These are phyloP conservation scores for Centrapalus pauciflorus DNA, from an alignment of 129 eudicot species.

Conservation along the genomic window DNA sequence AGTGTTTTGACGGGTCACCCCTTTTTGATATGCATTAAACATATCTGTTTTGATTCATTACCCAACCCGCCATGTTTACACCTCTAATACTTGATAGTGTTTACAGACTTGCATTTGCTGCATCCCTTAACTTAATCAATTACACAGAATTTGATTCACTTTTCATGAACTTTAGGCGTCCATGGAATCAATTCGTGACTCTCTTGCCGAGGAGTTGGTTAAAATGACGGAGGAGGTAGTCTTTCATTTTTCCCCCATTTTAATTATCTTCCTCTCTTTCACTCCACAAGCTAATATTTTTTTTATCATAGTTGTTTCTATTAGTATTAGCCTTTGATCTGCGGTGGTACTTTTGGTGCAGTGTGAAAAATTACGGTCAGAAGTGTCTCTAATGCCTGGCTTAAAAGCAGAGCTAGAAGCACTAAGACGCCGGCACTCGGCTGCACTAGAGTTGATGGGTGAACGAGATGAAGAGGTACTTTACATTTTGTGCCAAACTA, in stretches of 20 bases:
- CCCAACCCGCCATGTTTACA: too few species aligned
- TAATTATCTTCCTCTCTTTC: neutral
- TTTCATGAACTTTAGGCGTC: conserved; percentile 53
- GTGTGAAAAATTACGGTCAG: conserved; percentile 85
- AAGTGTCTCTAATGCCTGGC: conserved; percentile 74
- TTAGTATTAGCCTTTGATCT: neutral
- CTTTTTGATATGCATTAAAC: neutral
- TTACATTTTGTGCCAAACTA: neutral
- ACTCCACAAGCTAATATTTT: neutral
- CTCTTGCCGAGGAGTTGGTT: conserved; percentile 97
- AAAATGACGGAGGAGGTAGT: conserved; percentile 86
- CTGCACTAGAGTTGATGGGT: conserved; percentile 96
- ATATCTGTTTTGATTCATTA: too few species aligned
- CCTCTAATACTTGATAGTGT: too few species aligned
- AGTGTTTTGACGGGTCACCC: neutral
- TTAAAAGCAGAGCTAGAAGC: conserved; percentile 88
- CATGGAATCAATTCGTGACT: conserved; percentile 90
- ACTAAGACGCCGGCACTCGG: conserved; percentile 80
- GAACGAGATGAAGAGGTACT: conserved; percentile 97
- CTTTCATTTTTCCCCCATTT: neutral
- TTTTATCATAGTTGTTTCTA: neutral
- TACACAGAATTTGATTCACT: neutral
- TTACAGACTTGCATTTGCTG: too few species aligned
- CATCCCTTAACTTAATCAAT: neutral
- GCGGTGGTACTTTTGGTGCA: conserved; percentile 18